Base-by-base conservation (phyloP, 106 monocot species). In the Amphibolis antarctica region DNA sequence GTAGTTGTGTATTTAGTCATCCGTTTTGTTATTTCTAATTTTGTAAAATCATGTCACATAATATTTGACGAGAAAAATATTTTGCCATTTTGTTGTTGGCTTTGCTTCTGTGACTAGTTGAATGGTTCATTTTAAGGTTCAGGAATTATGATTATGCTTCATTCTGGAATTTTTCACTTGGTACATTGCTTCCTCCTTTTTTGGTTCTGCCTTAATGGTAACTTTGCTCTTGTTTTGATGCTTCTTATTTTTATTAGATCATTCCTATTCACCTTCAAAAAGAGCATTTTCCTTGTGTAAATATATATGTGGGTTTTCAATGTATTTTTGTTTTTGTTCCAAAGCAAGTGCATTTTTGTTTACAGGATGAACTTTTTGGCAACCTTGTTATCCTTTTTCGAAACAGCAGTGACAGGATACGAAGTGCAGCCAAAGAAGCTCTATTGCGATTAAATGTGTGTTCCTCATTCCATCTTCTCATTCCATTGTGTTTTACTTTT, bases 361-460 rank as follows among this genome's bases (percentile, higher is more conserved):
- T 73, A 53, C 77, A 89, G 90, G 86, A 90, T 68, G 72, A 80
- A 6, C 36, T 96, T 21, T 86, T 89, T 46, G 67, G 46, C 17
- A 44, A 68, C 53, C 70, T 96, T 55, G 78, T 90, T 55, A 30
- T 67, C 46, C 60, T 90, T 21, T 74, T 74, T 49, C 69, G 74
- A 44, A 77, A 63, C 80, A 77, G 74, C 28, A 82, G 77, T 58
- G 71, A 62, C 27, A 71, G 78, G 44, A 67, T 90, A 44, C 62
- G 81, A 70, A 74, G 73, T 82, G 89, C 89, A 28, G 59, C 84
- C 44, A 79, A 75, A 72, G 89, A 84, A 64, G 65, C 75, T 59
- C 4, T 96, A 29, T 42, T 80, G 45, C 64, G 57, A 20, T 59
- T 90, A 73, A 82, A 86, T 69, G 94, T 96, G 22, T 47, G 80